A percentile compares a stretch with the other conserved stretches of the same genome.
phyloP scores from a whole-genome alignment of 2,329 filamentous ascomycete species.

The Aureobasidium sp. region DNA sequence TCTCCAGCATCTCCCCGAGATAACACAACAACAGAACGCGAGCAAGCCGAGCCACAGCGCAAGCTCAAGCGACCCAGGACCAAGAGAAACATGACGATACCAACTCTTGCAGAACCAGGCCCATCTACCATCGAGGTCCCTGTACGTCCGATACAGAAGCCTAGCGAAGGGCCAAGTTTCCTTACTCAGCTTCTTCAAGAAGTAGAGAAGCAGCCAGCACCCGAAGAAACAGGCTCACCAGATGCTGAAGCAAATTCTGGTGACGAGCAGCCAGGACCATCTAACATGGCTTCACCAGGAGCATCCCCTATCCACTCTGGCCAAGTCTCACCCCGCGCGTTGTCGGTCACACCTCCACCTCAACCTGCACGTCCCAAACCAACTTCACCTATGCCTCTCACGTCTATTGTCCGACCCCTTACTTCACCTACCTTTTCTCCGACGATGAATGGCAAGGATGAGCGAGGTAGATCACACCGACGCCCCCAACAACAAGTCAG shows the following conservation, averaged over 20 bases:
- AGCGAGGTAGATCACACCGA: conserved; percentile 39
- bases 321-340: conserved; percentile 57
- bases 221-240: conserved; percentile 29
- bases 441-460: conserved; percentile 14
- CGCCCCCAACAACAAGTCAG: conserved; percentile 41
- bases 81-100: conserved; percentile 50
- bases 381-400: conserved; percentile 58
- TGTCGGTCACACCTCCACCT: conserved; percentile 63
- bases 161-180: conserved; percentile 56
- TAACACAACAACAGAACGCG: not conserved
- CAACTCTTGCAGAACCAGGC: conserved; percentile 25
- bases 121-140: conserved; percentile 21
- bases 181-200: conserved; percentile 81
- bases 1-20: conserved; percentile 57
- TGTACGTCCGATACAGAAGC: conserved; percentile 17
- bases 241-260: conserved; percentile 22
- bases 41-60: conserved; percentile 59
- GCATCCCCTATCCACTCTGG: conserved; percentile 58
- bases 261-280: conserved; percentile 26
- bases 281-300: conserved; percentile 53
- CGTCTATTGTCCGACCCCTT: conserved; percentile 61
- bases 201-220: conserved; percentile 55
- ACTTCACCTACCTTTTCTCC: conserved; percentile 23
- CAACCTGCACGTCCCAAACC: conserved; percentile 48
- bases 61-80: conserved; percentile 84